Evolutionary conservation across 2,329 filamentous ascomycete genomes (phyloP).

Genomic region (Nemania abortiva): DNA sequence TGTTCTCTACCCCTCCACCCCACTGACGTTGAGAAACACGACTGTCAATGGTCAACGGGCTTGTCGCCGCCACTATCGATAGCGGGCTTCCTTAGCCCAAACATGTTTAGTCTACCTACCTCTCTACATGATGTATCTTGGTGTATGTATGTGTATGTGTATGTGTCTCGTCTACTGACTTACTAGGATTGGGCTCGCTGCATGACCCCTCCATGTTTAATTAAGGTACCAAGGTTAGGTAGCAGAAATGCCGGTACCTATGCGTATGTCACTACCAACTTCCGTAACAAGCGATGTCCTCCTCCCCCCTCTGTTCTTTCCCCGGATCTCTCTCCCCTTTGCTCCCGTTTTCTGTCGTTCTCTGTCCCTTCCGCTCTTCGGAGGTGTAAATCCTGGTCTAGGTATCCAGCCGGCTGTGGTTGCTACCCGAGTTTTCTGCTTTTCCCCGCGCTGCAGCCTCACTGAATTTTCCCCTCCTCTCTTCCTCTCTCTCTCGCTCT

Average conservation of each 20-base stretch:
- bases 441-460: background rate
- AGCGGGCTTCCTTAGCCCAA: constrained; percentile 8
- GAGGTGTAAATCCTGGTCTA: background rate
- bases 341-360: background rate
- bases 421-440: background rate
- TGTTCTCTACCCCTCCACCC: constrained; percentile 43
- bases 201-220: background rate
- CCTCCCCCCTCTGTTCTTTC: background rate
- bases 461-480: background rate
- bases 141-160: background rate
- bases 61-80: constrained; percentile 30
- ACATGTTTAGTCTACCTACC: background rate
- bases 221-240: constrained; percentile 1
- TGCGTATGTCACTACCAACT: background rate
- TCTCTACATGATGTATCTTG: background rate
- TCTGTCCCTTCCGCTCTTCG: background rate
- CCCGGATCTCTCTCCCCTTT: background rate
- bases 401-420: too few species aligned
- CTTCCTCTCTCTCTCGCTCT: background rate
- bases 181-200: background rate
- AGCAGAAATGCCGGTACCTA: background rate
- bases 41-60: constrained; percentile 25
- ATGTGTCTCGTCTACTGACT: constrained; percentile 1
- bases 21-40: constrained; percentile 31
- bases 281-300: constrained; percentile 7